Evolutionary conservation across 2,329 filamentous ascomycete species (phyloP).

Genomic region (Hypoxylon sp.): DNA sequence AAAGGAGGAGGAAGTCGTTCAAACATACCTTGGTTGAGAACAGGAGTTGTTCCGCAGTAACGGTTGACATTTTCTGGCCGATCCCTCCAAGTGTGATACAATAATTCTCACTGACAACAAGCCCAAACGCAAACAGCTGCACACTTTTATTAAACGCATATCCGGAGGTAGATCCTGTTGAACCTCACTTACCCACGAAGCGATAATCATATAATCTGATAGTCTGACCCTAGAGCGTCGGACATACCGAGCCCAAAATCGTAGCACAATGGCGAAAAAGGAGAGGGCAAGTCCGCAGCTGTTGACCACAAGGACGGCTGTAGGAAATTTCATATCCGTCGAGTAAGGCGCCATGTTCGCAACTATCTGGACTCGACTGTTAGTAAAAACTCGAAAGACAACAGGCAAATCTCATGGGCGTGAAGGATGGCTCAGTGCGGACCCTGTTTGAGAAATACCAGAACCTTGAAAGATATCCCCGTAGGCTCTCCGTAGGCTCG

Average conservation of each 20-base stretch:
- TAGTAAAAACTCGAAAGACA: background rate
- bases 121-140: constrained; percentile 11
- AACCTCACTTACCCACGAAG: constrained; percentile 23
- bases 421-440: background rate
- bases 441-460: constrained; percentile 10
- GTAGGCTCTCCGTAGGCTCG: constrained; percentile 6
- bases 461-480: background rate
- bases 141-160: background rate
- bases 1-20: background rate
- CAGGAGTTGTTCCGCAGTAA: constrained; percentile 4
- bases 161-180: background rate
- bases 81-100: constrained; percentile 12
- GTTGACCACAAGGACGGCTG: constrained; percentile 27
- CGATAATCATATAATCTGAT: constrained; percentile 27
- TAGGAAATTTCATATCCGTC: constrained; percentile 20
- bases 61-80: constrained; percentile 8
- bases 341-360: constrained; percentile 27
- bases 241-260: constrained; percentile 26
- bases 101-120: constrained; percentile 21
- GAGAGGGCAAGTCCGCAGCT: constrained; percentile 25
- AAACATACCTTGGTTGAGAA: constrained; percentile 14
- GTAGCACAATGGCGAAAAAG: constrained; percentile 14
- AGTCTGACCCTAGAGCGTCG: constrained; percentile 14
- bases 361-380: background rate
- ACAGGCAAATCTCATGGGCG: background rate